Percentiles rank a stretch among this genome's conserved stretches.
phyloP scores from a whole-genome alignment of 2,329 filamentous ascomycete genomes.

The Monilinia laxa region DNA sequence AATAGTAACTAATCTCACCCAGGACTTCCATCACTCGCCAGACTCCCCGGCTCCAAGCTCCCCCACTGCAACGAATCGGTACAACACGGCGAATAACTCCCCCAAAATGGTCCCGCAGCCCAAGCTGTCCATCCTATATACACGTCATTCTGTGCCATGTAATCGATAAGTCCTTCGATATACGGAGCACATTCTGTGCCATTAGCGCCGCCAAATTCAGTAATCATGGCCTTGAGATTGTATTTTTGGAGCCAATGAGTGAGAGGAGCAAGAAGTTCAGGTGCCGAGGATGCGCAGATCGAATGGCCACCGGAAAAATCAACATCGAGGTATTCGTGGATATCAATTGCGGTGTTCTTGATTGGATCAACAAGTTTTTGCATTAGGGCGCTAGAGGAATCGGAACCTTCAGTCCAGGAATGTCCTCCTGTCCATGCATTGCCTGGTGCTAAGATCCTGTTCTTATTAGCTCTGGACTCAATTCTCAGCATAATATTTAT shows the following conservation, averaged over 20 bases:
- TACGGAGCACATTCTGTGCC: slow-evolving; percentile 46
- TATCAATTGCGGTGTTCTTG: slow-evolving; percentile 51
- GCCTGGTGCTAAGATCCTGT: slow-evolving; percentile 48
- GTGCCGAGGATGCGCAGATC: slow-evolving; percentile 45
- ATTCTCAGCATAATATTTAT: not conserved
- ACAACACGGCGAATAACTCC: slow-evolving; percentile 45
- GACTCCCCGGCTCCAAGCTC: slow-evolving; percentile 49
- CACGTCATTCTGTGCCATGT: slow-evolving; percentile 48
- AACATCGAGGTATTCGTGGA: slow-evolving; percentile 53
- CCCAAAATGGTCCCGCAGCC: slow-evolving; percentile 53
- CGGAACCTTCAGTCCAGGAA: slow-evolving; percentile 46
- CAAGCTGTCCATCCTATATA: slow-evolving; percentile 54
- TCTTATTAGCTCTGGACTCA: not conserved
- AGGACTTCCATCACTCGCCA: slow-evolving; percentile 45
- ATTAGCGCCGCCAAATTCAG: slow-evolving; percentile 50
- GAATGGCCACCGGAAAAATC: slow-evolving; percentile 49
- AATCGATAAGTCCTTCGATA: slow-evolving; percentile 46
- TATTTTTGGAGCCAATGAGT: slow-evolving; percentile 49
- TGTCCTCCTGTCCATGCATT: slow-evolving; percentile 53
- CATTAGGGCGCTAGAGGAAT: slow-evolving; percentile 43
- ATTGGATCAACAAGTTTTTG: slow-evolving; percentile 47
- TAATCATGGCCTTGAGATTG: slow-evolving; percentile 50
- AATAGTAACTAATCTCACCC: slow-evolving; percentile 30
- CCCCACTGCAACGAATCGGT: slow-evolving; percentile 45
- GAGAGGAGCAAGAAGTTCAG: slow-evolving; percentile 44